These are phyloP conservation scores for Reticulascus tulasneorum DNA, from an alignment of 2,329 filamentous ascomycete genomes.

Conservation along the genomic window DNA sequence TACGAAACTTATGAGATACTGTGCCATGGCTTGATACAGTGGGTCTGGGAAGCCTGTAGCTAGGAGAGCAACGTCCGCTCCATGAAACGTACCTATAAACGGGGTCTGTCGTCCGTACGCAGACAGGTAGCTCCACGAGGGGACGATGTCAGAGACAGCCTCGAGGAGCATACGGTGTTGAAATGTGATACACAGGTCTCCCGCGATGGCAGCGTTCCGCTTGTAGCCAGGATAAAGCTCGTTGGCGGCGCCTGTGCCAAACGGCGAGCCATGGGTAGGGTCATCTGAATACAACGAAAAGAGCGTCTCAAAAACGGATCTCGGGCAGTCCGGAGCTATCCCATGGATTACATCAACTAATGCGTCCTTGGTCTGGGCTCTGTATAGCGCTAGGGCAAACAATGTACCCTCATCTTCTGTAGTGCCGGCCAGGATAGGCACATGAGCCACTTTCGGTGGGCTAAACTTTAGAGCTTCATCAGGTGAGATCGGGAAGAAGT, in stretches of 20 bases:
- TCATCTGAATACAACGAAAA: conserved; percentile 46
- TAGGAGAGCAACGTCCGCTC: conserved; percentile 63
- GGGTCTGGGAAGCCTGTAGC: conserved; percentile 44
- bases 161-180: conserved; percentile 40
- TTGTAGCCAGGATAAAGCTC: conserved; percentile 65
- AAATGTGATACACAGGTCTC: conserved; percentile 55
- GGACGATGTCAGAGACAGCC: conserved; percentile 47
- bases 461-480: too few relatives aligned
- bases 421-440: conserved; percentile 61
- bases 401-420: conserved; percentile 65
- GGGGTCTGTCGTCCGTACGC: conserved; percentile 70
- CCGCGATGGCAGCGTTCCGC: conserved; percentile 57
- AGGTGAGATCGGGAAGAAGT: conserved; percentile 49
- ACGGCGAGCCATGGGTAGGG: conserved; percentile 56
- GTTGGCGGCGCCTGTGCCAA: conserved; percentile 52
- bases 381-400: conserved; percentile 55
- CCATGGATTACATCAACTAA: conserved; percentile 23
- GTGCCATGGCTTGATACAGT: conserved; percentile 31
- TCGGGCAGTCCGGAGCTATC: conserved; percentile 17
- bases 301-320: conserved; percentile 46
- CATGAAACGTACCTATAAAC: conserved; percentile 74
- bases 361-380: conserved; percentile 51
- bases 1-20: conserved; percentile 71
- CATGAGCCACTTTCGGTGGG: too few relatives aligned
- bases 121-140: conserved; percentile 70